Percentiles rank a stretch among this genome's conserved stretches.
These are phyloP conservation scores for Pseudoscleropodium purum DNA, from an alignment of 225 moss, liverwort and hornwort species.

Conservation along the genomic window DNA sequence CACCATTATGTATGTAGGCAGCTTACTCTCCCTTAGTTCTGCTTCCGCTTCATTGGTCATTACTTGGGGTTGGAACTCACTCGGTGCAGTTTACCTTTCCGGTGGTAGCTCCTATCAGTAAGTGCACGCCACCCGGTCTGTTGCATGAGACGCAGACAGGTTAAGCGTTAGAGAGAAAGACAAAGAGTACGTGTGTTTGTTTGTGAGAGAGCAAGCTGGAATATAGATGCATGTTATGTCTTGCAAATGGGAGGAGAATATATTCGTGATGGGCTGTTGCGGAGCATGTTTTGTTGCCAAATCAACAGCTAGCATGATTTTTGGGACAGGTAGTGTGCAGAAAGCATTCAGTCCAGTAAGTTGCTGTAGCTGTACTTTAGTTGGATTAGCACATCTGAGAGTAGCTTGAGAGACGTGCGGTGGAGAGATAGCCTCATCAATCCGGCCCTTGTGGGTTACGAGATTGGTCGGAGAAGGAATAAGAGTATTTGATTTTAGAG, in stretches of 20 bases:
- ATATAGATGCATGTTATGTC: background rate
- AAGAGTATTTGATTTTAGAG: background rate
- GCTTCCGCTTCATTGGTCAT: background rate
- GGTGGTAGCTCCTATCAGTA: background rate
- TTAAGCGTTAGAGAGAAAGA: background rate
- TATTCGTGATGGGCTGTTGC: background rate
- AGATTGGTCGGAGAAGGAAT: background rate
- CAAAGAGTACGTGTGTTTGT: background rate
- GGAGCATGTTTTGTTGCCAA: background rate
- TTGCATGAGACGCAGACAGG: background rate
- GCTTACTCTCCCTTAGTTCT: background rate
- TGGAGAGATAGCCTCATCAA: background rate
- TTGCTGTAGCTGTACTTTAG: background rate
- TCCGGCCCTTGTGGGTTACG: background rate
- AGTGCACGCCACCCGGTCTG: background rate
- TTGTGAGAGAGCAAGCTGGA: background rate
- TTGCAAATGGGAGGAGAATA: background rate
- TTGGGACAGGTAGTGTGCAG: background rate
- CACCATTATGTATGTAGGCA: conserved; percentile 4
- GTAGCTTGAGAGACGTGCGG: background rate
- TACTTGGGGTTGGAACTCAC: background rate
- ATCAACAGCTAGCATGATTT: background rate
- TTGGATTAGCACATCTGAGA: conserved; percentile 3
- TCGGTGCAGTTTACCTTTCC: background rate
- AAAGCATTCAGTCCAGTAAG: background rate